Evolutionary conservation across 2,329 filamentous ascomycete species (phyloP).

Genomic region (Orbilia brochopaga): DNA sequence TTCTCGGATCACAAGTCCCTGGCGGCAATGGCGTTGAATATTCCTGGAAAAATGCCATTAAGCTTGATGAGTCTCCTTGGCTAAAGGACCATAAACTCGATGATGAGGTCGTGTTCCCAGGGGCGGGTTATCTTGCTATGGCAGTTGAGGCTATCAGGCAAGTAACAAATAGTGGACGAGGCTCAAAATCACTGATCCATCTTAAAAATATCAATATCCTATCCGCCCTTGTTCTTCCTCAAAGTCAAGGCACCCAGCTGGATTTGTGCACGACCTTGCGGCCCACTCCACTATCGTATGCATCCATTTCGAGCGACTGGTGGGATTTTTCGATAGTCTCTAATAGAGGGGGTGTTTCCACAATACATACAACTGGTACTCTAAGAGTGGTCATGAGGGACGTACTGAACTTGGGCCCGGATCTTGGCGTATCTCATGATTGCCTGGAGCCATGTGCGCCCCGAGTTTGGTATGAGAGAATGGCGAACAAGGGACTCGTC

Average conservation of each 20-base stretch:
- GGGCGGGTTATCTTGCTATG: constrained; percentile 60
- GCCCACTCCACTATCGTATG: constrained; percentile 20
- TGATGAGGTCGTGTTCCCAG: constrained; percentile 59
- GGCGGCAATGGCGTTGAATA: constrained; percentile 55
- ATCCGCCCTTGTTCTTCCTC: constrained; percentile 56
- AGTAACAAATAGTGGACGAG: neutral
- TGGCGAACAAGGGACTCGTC: constrained; percentile 43
- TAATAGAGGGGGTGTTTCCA: constrained; percentile 27
- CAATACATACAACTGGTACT: neutral
- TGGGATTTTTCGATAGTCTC: constrained; percentile 38
- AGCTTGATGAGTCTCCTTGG: constrained; percentile 60
- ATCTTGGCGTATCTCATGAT: too few relatives aligned
- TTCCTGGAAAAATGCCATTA: constrained; percentile 59
- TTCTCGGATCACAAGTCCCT: constrained; percentile 11
- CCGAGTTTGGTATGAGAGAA: constrained; percentile 52
- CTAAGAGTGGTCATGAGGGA: neutral
- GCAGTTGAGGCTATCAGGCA: constrained; percentile 58
- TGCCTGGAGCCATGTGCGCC: constrained; percentile 4
- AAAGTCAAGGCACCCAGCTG: neutral
- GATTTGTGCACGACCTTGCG: constrained; percentile 21
- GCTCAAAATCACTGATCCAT: neutral
- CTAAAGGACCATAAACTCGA: constrained; percentile 60
- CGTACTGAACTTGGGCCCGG: too few relatives aligned
- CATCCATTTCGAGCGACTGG: constrained; percentile 14
- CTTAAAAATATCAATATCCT: constrained; percentile 56